phyloP scores from a whole-genome alignment of 352 stramenopile genomes.

The Pythium brassicae region DNA sequence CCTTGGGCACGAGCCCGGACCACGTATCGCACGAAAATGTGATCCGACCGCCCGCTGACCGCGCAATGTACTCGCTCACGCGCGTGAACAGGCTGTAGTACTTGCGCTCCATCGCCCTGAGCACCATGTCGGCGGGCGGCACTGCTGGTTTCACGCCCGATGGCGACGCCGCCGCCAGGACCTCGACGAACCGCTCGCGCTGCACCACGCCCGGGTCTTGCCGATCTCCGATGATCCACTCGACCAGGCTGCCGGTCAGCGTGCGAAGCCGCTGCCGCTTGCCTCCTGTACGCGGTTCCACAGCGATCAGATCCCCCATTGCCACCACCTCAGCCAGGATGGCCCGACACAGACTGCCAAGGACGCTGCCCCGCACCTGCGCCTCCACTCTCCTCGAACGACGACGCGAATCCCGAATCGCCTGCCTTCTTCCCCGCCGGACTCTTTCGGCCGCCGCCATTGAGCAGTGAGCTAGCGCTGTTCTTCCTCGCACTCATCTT shows the following conservation, averaged over 20 bases:
- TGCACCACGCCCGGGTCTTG: constrained; percentile 57
- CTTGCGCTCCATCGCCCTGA: constrained; percentile 71
- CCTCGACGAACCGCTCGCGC: constrained; percentile 70
- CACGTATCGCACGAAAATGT: constrained; percentile 81
- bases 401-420: constrained; percentile 11
- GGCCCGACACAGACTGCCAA: too few species aligned
- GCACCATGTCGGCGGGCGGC: constrained; percentile 44
- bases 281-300: constrained; percentile 23
- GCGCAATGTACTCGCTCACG: constrained; percentile 73
- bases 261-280: constrained; percentile 69
- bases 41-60: constrained; percentile 60
- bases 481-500: constrained; percentile 56
- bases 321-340: too few species aligned
- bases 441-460: constrained; percentile 36
- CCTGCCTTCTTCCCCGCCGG: constrained; percentile 39
- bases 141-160: constrained; percentile 43
- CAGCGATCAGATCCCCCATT: neutral
- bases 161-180: constrained; percentile 25
- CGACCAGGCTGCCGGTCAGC: constrained; percentile 51
- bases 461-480: constrained; percentile 5
- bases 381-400: constrained; percentile 61
- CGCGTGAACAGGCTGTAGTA: constrained; percentile 67
- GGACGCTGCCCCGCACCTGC: constrained; percentile 44
- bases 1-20: constrained; percentile 66
- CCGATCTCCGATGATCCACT: constrained; percentile 76